phyloP scores from a whole-genome alignment of 768 basidiomycete species.

The Exidia glandulosa region DNA sequence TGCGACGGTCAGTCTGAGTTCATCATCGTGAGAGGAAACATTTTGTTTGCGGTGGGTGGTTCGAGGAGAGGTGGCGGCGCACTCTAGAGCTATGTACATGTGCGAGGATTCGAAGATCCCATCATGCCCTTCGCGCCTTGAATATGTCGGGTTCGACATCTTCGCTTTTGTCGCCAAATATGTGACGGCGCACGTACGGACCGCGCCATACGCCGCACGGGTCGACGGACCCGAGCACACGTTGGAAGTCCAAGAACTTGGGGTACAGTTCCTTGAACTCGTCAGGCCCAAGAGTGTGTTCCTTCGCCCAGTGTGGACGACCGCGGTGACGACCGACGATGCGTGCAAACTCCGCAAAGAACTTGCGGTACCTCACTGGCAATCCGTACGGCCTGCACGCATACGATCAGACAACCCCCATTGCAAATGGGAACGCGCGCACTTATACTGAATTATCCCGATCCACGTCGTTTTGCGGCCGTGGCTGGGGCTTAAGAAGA shows the following conservation, averaged over 20 bases:
- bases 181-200: constrained; percentile 71
- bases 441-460: constrained; percentile 98
- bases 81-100: too few species aligned
- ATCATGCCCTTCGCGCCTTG: not conserved
- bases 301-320: constrained; percentile 94
- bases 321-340: constrained; percentile 63
- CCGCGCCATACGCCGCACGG: constrained; percentile 14
- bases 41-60: too few species aligned
- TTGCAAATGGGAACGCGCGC: constrained; percentile 16
- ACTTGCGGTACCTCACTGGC: constrained; percentile 65
- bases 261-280: constrained; percentile 64
- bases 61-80: not conserved
- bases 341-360: constrained; percentile 67
- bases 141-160: not conserved
- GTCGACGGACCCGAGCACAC: constrained; percentile 60
- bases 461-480: constrained; percentile 81
- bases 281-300: constrained; percentile 60
- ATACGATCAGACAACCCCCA: constrained; percentile 1
- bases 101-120: too few species aligned
- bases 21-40: too few species aligned
- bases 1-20: not conserved
- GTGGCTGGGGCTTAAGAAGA: constrained; percentile 87
- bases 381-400: constrained; percentile 80
- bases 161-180: constrained; percentile 39
- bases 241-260: constrained; percentile 64